phyloP scores from a whole-genome alignment of 2,329 filamentous ascomycete species.

The Didymella arachidicola region DNA sequence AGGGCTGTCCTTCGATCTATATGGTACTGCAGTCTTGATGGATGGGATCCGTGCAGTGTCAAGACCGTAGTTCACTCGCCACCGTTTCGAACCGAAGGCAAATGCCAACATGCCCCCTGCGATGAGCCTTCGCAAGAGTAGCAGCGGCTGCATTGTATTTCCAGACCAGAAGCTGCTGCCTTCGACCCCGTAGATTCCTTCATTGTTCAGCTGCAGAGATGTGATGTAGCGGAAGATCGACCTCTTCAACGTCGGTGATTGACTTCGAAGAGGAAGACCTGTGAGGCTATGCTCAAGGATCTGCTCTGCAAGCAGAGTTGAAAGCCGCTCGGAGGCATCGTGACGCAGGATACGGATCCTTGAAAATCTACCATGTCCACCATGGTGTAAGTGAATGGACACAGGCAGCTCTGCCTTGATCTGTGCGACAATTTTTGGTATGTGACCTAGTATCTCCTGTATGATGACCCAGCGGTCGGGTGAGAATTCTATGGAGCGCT shows the following conservation, averaged over 20 bases:
- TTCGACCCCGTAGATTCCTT: slow-evolving; percentile 40
- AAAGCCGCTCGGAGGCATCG: slow-evolving; percentile 45
- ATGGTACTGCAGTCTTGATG: slow-evolving; percentile 65
- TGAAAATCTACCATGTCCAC: slow-evolving; percentile 55
- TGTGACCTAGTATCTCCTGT: slow-evolving; percentile 60
- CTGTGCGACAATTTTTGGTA: slow-evolving; percentile 47
- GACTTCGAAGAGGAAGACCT: slow-evolving; percentile 55
- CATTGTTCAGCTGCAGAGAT: slow-evolving; percentile 33
- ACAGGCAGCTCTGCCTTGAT: slow-evolving; percentile 45
- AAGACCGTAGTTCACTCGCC: slow-evolving; percentile 70
- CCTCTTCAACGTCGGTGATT: slow-evolving; percentile 39
- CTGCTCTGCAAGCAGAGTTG: slow-evolving; percentile 34
- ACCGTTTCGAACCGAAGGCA: slow-evolving; percentile 65
- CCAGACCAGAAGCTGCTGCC: slow-evolving; percentile 50
- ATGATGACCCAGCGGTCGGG: slow-evolving; percentile 65
- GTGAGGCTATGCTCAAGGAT: slow-evolving; percentile 57
- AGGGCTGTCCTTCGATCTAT: slow-evolving; percentile 70
- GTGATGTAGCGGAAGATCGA: slow-evolving; percentile 58
- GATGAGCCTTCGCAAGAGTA: slow-evolving; percentile 65
- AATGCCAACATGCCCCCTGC: slow-evolving; percentile 64
- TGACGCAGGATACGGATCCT: slow-evolving; percentile 58
- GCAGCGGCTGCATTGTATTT: slow-evolving; percentile 46
- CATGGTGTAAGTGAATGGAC: slow-evolving; percentile 55
- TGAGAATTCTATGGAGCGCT: slow-evolving; percentile 60
- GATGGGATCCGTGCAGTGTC: slow-evolving; percentile 60